Evolutionary conservation across 768 basidiomycete genomes (phyloP).

Genomic region (Omphalotus guepiniiformis): DNA sequence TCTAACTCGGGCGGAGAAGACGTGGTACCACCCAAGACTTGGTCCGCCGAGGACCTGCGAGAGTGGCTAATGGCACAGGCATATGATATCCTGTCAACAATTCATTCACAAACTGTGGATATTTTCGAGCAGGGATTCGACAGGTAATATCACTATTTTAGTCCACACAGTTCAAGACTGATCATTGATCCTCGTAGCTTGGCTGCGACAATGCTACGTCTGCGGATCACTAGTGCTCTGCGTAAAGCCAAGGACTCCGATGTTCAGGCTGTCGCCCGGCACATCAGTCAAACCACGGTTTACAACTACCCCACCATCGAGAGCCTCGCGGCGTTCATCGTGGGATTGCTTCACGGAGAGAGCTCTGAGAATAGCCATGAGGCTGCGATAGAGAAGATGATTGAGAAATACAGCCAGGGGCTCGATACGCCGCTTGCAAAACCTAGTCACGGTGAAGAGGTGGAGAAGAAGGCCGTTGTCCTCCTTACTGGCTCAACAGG

Average conservation of each 20-base stretch:
- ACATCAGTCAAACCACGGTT: constrained; percentile 18
- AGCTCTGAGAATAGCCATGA: too few relatives aligned
- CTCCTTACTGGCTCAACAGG: constrained; percentile 39
- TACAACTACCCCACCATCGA: constrained; percentile 24
- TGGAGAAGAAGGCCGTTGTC: constrained; percentile 21
- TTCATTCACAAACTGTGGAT: constrained; percentile 19
- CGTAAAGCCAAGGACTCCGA: constrained; percentile 12
- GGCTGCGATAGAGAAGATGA: constrained; percentile 30
- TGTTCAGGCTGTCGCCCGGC: constrained; percentile 13
- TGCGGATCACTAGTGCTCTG: constrained; percentile 33
- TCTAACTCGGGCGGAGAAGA: constrained; percentile 3
- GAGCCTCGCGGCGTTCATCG: too few relatives aligned
- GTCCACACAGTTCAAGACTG: neutral
- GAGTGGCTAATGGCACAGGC: constrained; percentile 20
- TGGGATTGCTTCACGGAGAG: too few relatives aligned
- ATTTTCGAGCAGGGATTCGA: constrained; percentile 28
- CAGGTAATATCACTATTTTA: constrained; percentile 10
- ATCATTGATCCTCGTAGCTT: constrained; percentile 14
- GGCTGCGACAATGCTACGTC: constrained; percentile 25
- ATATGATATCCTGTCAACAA: constrained; percentile 20
- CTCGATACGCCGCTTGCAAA: neutral
- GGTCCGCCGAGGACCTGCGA: constrained; percentile 8
- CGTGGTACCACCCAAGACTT: constrained; percentile 9
- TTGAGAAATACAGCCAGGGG: constrained; percentile 31
- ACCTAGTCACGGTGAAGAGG: neutral